Evolutionary conservation across 495 filamentous ascomycete genomes (phyloP).

Genomic region (Aspergillus biplanus): DNA sequence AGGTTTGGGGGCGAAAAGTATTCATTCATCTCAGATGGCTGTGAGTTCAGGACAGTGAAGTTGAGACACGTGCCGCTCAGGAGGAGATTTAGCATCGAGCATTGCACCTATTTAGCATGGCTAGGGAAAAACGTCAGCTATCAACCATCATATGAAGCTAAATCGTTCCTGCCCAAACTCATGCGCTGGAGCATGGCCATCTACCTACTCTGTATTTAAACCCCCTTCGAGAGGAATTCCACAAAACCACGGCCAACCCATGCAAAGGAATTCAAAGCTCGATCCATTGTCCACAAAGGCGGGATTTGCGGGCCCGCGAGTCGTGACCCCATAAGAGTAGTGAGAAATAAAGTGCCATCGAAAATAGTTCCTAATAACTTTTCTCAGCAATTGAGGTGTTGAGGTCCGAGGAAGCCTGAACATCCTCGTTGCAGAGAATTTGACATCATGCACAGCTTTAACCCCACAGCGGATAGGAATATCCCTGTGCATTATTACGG

Average conservation of each 20-base stretch:
- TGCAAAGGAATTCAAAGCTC: too few relatives aligned
- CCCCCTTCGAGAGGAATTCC: too few relatives aligned
- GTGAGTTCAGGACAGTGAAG: neutral
- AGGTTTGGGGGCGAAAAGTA: neutral
- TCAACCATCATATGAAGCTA: neutral
- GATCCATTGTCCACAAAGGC: too few relatives aligned
- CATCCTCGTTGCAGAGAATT: neutral
- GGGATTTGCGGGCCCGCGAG: too few relatives aligned
- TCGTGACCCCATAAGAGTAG: too few relatives aligned
- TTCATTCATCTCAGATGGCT: neutral
- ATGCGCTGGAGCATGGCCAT: too few relatives aligned
- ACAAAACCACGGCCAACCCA: too few relatives aligned
- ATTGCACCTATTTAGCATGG: neutral
- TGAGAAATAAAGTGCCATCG: too few relatives aligned
- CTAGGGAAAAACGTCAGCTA: neutral
- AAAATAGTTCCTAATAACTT: neutral
- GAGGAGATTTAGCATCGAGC: neutral
- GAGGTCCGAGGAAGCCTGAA: neutral
- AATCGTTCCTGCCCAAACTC: too few relatives aligned
- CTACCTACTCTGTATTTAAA: too few relatives aligned
- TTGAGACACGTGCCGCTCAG: neutral
- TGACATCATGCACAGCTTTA: neutral
- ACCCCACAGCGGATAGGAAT: constrained; percentile 1
- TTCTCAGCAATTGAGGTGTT: neutral
- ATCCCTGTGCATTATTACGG: neutral